Evolutionary conservation across 164 flowering plant species (phyloP).

Genomic region (Stephania japonica): DNA sequence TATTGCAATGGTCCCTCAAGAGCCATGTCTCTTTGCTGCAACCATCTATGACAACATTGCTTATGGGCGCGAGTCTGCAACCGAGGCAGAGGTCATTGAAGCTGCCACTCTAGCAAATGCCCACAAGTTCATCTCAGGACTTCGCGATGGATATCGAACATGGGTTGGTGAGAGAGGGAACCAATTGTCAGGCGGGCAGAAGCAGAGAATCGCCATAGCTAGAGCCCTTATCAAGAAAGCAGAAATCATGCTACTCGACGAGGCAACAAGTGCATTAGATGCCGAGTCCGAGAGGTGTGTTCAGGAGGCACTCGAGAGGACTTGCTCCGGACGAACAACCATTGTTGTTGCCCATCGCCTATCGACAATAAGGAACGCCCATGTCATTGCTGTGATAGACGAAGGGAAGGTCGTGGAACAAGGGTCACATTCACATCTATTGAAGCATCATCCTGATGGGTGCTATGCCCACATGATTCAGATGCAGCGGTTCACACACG

Average conservation of each 20-base stretch:
- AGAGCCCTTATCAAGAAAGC: slow-evolving; percentile 72
- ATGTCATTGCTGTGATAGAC: slow-evolving; percentile 83
- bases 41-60: slow-evolving; percentile 87
- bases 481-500: slow-evolving; percentile 71
- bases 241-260: slow-evolving; percentile 78
- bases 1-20: slow-evolving; percentile 86
- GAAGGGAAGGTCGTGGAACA: slow-evolving; percentile 95
- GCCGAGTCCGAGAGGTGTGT: slow-evolving; percentile 87
- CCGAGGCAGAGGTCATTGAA: slow-evolving; percentile 79
- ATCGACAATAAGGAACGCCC: slow-evolving; percentile 79
- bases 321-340: slow-evolving; percentile 73
- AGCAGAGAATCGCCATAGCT: slow-evolving; percentile 92
- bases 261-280: slow-evolving; percentile 96
- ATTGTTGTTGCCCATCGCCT: slow-evolving; percentile 89
- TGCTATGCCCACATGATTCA: slow-evolving; percentile 88
- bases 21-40: slow-evolving; percentile 82
- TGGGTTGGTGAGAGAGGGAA: slow-evolving; percentile 89
- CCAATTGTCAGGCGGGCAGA: slow-evolving; percentile 93
- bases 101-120: slow-evolving; percentile 88
- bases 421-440: slow-evolving; percentile 82
- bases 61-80: slow-evolving; percentile 72
- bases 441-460: slow-evolving; percentile 84
- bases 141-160: slow-evolving; percentile 90
- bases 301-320: slow-evolving; percentile 76
- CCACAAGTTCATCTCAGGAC: slow-evolving; percentile 70